Evolutionary conservation across 768 basidiomycete species (phyloP), one percentile per base, ranked within the genome.

Genomic region (Rhodosporidiobolus sp.): DNA sequence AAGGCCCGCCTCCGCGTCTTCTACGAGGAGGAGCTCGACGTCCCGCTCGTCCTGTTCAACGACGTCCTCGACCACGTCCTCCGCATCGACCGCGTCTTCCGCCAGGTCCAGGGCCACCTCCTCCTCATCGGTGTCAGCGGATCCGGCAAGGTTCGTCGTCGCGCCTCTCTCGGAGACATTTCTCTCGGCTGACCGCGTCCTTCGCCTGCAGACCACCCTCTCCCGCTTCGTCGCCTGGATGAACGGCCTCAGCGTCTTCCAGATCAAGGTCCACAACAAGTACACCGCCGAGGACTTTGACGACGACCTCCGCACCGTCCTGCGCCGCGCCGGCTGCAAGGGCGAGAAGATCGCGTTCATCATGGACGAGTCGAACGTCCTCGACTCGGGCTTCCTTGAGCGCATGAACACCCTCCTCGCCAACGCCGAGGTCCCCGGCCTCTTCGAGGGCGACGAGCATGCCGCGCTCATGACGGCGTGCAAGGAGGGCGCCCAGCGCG

Each of bases 391-490:
- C 57, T 99, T 99, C 86, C 83, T 99, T 75, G 96, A 99, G 80
- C 88, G 96, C n/a, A 98, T 99, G 95, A 99, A 99, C 81, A 99
- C 96, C 0, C 87, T 99, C 22, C 86, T 99, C 24, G 96, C 96
- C 52, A 99, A 99, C 78, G 96, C 96, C n/a, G 96, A 99, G 81
- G 94, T 99, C n/a, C 96, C 96, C 0, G 96, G 96, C 81, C 86
- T 99, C n/a, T 99, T 99, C 80, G 96, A 99, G 82, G 96, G 96
- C n/a, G 96, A 99, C 78, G 96, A 99, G 80, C 90, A 97, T 80
- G 89, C 95, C 28, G 92, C 94, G 62, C 84, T 99, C 68, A 98
- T 98, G 94, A 98, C 96, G 9, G 94, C 96, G 2, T 98, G 96
- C 84, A 97, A 96, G 80, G 96, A 98, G 82, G 96, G 96, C 10